A percentile compares a stretch with the other conserved stretches of the same genome.
Evolutionary conservation across 768 basidiomycete species (phyloP).

Genomic region (Amanita exitialis): DNA sequence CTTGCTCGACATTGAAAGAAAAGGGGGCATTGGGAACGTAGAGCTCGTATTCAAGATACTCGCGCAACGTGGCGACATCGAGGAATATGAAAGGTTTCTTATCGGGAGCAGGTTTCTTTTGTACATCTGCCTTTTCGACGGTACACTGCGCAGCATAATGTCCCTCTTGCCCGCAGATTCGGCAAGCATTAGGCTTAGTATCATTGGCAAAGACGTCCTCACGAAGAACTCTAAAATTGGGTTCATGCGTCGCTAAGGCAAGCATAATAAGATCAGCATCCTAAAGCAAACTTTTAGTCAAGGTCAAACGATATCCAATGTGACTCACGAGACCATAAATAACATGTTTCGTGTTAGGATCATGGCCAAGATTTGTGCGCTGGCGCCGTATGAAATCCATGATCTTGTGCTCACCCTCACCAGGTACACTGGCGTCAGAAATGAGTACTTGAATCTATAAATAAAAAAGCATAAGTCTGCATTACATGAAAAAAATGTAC

Average conservation of each 20-base stretch:
- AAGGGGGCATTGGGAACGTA: slow-evolving; percentile 70
- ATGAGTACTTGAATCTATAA: slow-evolving; percentile 86
- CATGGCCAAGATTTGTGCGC: slow-evolving; percentile 76
- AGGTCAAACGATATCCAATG: background rate
- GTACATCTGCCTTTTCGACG: slow-evolving; percentile 58
- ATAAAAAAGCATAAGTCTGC: slow-evolving; percentile 17
- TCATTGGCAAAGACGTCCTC: slow-evolving; percentile 93
- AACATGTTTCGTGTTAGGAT: slow-evolving; percentile 92
- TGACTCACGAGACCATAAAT: slow-evolving; percentile 87
- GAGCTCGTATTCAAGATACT: slow-evolving; percentile 96
- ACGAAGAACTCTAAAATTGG: slow-evolving; percentile 93
- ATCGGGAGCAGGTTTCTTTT: slow-evolving; percentile 58
- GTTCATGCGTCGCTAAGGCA: slow-evolving; percentile 94
- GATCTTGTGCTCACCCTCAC: slow-evolving; percentile 99
- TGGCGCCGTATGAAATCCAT: slow-evolving; percentile 97
- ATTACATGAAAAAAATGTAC: slow-evolving; percentile 14
- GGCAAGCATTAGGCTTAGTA: slow-evolving; percentile 70
- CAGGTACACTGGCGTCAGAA: slow-evolving; percentile 94
- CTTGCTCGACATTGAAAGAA: slow-evolving; percentile 89
- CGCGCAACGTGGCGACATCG: slow-evolving; percentile 90
- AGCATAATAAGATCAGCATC: slow-evolving; percentile 99
- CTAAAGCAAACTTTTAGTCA: slow-evolving; percentile 27
- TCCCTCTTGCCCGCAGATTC: slow-evolving; percentile 89
- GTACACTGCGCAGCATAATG: slow-evolving; percentile 96
- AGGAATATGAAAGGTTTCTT: slow-evolving; percentile 99